Base-by-base conservation (phyloP, 176 grass and related monocot species). In the Melocanna baccifera region DNA sequence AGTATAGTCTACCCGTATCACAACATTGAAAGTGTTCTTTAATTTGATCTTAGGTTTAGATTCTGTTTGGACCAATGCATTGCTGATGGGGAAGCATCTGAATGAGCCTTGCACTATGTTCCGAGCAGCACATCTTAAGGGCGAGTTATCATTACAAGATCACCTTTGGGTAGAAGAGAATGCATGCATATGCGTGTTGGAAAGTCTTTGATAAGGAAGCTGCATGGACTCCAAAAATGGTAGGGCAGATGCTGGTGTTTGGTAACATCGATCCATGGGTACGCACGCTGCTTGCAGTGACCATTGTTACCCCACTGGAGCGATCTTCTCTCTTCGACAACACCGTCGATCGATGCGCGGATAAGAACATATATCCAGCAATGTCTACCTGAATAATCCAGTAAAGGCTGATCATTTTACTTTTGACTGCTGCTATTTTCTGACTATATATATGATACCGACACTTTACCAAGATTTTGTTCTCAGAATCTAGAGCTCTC, bases 401-500 rank as follows among this genome's bases (percentile, higher is more conserved):
- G 58, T 3, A 5, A 81, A 32, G 18, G 69, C 48, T n/a, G 39
- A 86, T 86, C 67, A 64, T 86, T 80, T 80, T 34, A 71, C 63
- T 71, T 86, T 86, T 79, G 84, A 71, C 67, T 7, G 30, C 47
- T 40, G 41, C 9, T 14, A 51, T 52, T 63, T 71, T 26, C 40
- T 15, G 2, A 23, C 5, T 78, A 69, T 39, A 36, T 62, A 62
- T 74, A 47, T 81, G 85, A 81, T 36, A 12, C 25, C 22, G 85
- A 87, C 85, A 14, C 69, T 81, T 56, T 19, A 74, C 77, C 85
- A 34, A 86, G 32, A 86, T 87, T 28, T 62, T 56, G 16, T n/a
- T 45, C 36, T 81, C 46, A 41, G 45, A 6, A 12, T 86, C 76
- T 45, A 50, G 57, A 87, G 46, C 34, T 28, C n/a, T 66, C 58